A percentile compares a stretch with the other conserved stretches of the same genome.
Evolutionary conservation across 257 asterid genomes (phyloP).

Genomic region (Nicotiana attenuata): DNA sequence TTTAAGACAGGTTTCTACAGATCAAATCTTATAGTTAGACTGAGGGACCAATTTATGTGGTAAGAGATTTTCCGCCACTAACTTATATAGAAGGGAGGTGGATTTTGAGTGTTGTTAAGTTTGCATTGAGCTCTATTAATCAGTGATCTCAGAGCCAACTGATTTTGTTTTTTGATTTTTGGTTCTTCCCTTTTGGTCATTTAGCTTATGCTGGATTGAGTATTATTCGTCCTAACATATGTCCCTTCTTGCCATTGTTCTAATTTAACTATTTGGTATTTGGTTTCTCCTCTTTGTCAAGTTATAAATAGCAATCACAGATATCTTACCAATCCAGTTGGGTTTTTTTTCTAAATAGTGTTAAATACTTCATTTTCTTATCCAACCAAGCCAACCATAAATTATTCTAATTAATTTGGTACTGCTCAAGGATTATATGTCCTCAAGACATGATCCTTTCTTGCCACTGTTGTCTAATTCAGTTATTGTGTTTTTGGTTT

Average conservation of each 20-base stretch:
- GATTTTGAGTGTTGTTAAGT: neutral
- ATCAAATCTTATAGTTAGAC: neutral
- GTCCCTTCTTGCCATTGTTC: neutral
- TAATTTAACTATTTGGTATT: neutral
- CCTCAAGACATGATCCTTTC: neutral
- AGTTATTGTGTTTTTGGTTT: neutral
- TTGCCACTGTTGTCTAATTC: neutral
- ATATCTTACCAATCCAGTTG: no score
- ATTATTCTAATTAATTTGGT: no score
- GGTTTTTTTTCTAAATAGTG: no score
- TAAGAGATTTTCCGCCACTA: neutral
- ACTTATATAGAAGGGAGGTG: neutral
- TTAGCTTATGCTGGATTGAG: no score
- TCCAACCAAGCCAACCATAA: no score
- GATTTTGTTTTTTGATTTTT: neutral
- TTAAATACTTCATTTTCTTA: no score
- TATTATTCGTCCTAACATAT: no score
- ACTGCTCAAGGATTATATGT: neutral
- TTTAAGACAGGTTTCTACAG: neutral
- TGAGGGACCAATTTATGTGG: neutral
- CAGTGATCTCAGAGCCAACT: neutral
- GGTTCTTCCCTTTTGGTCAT: neutral
- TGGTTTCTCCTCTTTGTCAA: neutral
- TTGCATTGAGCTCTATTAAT: neutral
- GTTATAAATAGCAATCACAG: no score